Base-by-base conservation (phyloP, 2,329 filamentous ascomycete genomes). In the Penicillium sp. region DNA sequence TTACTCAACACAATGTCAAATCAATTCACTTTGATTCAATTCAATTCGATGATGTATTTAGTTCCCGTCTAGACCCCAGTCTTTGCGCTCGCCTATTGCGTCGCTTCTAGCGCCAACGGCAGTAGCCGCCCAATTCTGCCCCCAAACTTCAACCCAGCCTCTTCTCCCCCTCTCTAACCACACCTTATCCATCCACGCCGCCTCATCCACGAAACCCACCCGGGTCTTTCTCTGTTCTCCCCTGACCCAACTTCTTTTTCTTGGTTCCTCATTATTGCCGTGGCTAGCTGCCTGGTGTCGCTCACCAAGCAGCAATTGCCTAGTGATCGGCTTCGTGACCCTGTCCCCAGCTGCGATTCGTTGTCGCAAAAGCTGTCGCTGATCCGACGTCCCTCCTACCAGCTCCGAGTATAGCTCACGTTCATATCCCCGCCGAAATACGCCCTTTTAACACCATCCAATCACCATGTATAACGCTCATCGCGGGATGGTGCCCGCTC, bases 391-490 rank as follows among this genome's bases (percentile, higher is more conserved):
- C 25, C 9, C 26, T n/a, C n/a, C 44, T 7, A 5, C 29, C 33
- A n/a, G 23, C 14, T 11, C 14, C 25, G 10, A 51, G 11, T 42
- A 10, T 42, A 42, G 9, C 33, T n/a, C 21, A n/a, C 13, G 26
- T 52, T 3, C 10, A 33, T 4, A 19, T 25, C 9, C 26, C 16
- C 25, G 13, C 43, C 19, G 6, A 4, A 25, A 48, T 4, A 57
- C 14, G 43, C n/a, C 37, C 16, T 42, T 27, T 33, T 33, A 16
- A 25, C 42, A 35, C 25, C 49, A 19, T 21, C 42, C 19, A 37
- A 50, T 27, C 49, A 76, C 68, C 66, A 96, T 97, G 92, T 96
- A 96, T 78, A 90, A 90, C 75, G 80, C 85, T 70, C 92, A 96
- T 81, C 91, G 91, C 73, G 89, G 88, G 75, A 89, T 96, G 84